Base-by-base conservation (phyloP, 2,329 filamentous ascomycete species). In the Mariannaea elegans region DNA sequence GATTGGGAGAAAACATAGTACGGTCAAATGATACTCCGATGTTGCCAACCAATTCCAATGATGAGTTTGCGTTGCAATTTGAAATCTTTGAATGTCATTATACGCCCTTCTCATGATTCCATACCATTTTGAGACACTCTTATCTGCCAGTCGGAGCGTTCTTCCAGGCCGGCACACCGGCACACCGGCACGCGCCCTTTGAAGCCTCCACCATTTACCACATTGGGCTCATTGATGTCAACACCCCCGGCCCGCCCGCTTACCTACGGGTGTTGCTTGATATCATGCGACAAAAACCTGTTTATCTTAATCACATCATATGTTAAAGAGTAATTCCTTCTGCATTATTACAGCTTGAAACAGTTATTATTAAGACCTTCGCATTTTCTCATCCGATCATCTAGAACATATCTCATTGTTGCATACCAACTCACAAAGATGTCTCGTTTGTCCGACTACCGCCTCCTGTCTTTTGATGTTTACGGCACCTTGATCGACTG, bases 401-500 rank as follows among this genome's bases (percentile, higher is more conserved):
- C 32, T n/a, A 3, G 19, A 7, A 46, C 19, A n/a, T 12, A 31
- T 38, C 16, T 2, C 19, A 19, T 6, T 19, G 4, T 24, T 9
- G 7, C 14, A 51, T 18, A 47, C n/a, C 24, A 23, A 10, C 13
- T 16, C 16, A 23, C 24, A 27, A 9, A 42, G 10, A 70, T 70
- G 67, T 52, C 47, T 39, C 64, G 36, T 16, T 58, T 70, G 12
- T 66, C 67, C 12, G 63, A 70, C 60, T 80, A 72, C 62, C 66
- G 67, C 14, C 72, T 77, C 52, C 84, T 93, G 47, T 88, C 86
- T 65, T 93, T 94, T 76, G 91, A 95, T 74, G 87, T 91, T 77
- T 94, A 92, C 73, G 91, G 91, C 73, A 94, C 92, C 0, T 82
- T 94, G 2, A 87, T 94, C 56, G 90, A 94, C 78, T 93, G 90